These are phyloP conservation scores for Poterioochromonas sp. DNA, from an alignment of 352 stramenopile species.

Conservation along the genomic window DNA sequence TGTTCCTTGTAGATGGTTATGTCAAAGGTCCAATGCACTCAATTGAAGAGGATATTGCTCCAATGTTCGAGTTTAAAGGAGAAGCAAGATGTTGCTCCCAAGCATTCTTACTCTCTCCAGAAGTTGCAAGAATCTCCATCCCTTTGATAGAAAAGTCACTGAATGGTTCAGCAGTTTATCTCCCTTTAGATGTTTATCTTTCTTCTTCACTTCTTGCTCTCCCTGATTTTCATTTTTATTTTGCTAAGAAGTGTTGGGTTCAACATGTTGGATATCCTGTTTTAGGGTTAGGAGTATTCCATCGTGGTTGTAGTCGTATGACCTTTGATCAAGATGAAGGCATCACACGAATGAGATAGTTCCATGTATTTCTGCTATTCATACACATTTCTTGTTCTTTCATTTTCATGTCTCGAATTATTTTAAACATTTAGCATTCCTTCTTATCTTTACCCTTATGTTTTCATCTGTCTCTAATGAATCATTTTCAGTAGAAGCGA, in stretches of 20 bases:
- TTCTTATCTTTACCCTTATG: too few species aligned
- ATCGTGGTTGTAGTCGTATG: constrained; percentile 1
- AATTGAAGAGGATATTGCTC: not conserved
- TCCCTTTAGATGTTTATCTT: not conserved
- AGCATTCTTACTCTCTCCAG: not conserved
- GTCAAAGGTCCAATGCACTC: not conserved
- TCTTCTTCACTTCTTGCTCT: not conserved
- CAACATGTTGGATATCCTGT: not conserved
- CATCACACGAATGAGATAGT: too few species aligned
- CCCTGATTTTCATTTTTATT: constrained; percentile 5
- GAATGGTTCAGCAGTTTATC: not conserved
- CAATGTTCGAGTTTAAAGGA: not conserved
- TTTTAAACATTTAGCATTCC: too few species aligned
- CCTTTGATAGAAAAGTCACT: not conserved
- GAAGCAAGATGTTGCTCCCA: constrained; percentile 3
- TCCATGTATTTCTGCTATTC: too few species aligned
- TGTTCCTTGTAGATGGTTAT: constrained; percentile 7
- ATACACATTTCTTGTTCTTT: too few species aligned
- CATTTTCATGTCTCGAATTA: too few species aligned
- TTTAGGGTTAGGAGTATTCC: not conserved
- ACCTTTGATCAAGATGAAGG: not conserved
- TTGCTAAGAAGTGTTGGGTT: not conserved
- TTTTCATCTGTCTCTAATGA: too few species aligned
- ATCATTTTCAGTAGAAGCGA: too few species aligned
- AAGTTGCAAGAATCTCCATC: not conserved